Evolutionary conservation across 1,139 yeast genomes (phyloP).

Genomic region (Nakaseomyces uthaithaninus): DNA sequence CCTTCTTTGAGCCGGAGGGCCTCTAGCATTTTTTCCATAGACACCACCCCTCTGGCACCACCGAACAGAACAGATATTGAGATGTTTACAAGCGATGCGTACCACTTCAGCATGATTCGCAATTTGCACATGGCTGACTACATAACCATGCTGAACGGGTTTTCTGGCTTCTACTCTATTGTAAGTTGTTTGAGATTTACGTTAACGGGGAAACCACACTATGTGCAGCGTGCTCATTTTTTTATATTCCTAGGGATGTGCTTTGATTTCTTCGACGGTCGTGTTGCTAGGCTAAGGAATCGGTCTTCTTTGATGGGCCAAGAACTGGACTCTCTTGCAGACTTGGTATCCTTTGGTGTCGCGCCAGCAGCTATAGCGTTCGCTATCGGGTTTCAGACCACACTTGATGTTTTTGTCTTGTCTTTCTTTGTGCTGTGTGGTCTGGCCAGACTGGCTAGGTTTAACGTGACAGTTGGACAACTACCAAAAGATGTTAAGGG

Average conservation of each 20-base stretch:
- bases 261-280: conserved; percentile 93
- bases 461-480: conserved; percentile 86
- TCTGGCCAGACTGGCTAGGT: conserved; percentile 85
- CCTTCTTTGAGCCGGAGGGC: conserved; percentile 32
- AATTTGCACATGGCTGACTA: conserved; percentile 92
- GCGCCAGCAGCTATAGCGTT: conserved; percentile 92
- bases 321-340: conserved; percentile 93
- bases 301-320: conserved; percentile 94
- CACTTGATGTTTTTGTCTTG: conserved; percentile 67
- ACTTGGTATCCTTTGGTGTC: conserved; percentile 84
- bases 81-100: conserved; percentile 67
- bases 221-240: conserved; percentile 82
- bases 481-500: conserved; percentile 84
- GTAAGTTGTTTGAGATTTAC: conserved; percentile 77
- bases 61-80: conserved; percentile 71
- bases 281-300: conserved; percentile 90
- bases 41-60: conserved; percentile 37
- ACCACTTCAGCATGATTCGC: conserved; percentile 70
- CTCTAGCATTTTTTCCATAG: conserved; percentile 36
- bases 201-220: conserved; percentile 55
- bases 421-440: conserved; percentile 90
- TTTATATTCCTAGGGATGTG: conserved; percentile 83
- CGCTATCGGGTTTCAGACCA: conserved; percentile 79
- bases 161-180: conserved; percentile 83
- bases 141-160: conserved; percentile 86